phyloP scores from a whole-genome alignment of 1,284 basidiomycete genomes.

The Afroboletus lepidellus region DNA sequence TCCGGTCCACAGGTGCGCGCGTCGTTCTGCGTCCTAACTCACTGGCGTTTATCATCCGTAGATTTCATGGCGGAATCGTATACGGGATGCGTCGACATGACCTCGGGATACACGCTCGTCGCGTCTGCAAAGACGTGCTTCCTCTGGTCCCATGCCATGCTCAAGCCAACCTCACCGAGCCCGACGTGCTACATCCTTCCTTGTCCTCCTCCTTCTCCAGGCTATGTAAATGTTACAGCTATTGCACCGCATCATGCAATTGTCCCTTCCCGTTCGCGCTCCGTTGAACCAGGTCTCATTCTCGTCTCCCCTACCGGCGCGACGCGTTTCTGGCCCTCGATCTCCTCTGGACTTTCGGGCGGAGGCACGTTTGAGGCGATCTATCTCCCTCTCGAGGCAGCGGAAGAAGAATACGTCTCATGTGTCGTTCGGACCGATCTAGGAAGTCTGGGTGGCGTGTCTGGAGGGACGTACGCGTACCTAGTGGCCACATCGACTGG shows the following conservation, averaged over 20 bases:
- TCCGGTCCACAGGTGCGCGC: slow-evolving; percentile 59
- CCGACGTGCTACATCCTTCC: slow-evolving; percentile 83
- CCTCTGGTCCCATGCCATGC: slow-evolving; percentile 75
- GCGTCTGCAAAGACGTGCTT: slow-evolving; percentile 72
- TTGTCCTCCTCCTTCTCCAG: slow-evolving; percentile 45
- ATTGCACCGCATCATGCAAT: slow-evolving; percentile 59
- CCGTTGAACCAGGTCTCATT: slow-evolving; percentile 70
- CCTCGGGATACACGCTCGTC: slow-evolving; percentile 72
- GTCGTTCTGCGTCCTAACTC: background rate
- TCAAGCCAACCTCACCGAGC: slow-evolving; percentile 32
- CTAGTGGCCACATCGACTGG: slow-evolving; percentile 67
- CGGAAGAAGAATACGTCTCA: slow-evolving; percentile 58
- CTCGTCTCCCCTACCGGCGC: slow-evolving; percentile 63
- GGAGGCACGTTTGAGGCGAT: slow-evolving; percentile 62
- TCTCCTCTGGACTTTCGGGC: slow-evolving; percentile 78
- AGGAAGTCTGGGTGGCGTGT: slow-evolving; percentile 27
- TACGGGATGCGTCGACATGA: slow-evolving; percentile 65
- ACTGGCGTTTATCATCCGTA: slow-evolving; percentile 27
- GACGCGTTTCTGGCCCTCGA: slow-evolving; percentile 77
- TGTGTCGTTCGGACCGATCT: slow-evolving; percentile 65
- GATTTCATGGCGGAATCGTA: slow-evolving; percentile 69
- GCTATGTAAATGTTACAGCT: slow-evolving; percentile 43
- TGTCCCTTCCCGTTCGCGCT: slow-evolving; percentile 61
- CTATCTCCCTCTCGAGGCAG: slow-evolving; percentile 45
- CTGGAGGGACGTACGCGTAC: slow-evolving; percentile 35